Evolutionary conservation across 345 rosid genomes (phyloP), one percentile per base, ranked within the genome.

Genomic region (Salix koriyanagi): DNA sequence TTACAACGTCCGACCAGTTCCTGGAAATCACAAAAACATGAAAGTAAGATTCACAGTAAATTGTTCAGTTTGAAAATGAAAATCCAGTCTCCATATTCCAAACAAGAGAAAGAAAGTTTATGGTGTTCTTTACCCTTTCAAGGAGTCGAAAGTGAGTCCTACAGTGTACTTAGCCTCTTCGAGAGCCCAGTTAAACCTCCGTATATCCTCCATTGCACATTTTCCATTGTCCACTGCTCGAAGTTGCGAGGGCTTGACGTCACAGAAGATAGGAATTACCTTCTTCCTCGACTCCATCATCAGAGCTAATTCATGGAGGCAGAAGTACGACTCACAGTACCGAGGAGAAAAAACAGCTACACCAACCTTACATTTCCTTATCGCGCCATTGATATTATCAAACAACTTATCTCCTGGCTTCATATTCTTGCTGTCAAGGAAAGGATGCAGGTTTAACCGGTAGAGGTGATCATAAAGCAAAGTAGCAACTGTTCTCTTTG

Each of bases 371-470:
- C 93, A 92, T 65, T 75, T 69, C 18, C 72, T 76, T 12, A 90
- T 87, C 4, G 88, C 92, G 1, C 62, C 25, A 48, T 90, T 81
- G 64, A 90, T 92, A 72, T 88, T 80, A 67, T 92, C 94, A 2
- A 87, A 89, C 64, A 92, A 72, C 75, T 89, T 89, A 68, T 92
- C 94, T 0, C 97, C 97, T 0, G 94, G 97, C 65, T 89, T 92
- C 94, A 90, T 90, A 50, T 84, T 92, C 87, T 88, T 92, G 83
- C 82, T 80, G 70, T 92, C 97, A 83, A 92, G 69, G 89, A 92
- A 90, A 4, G 94, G 89, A 13, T 74, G 79, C 8, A 92, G 65
- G 26, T 83, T 82, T 37, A 77, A 41, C 65, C 86, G n/a, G 19
- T 68, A 76, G 12, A 92, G 89, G 19, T 85, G 76, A 73, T 92